Evolutionary conservation across 2,329 filamentous ascomycete species (phyloP).

Genomic region (Curvularia verruculosa): DNA sequence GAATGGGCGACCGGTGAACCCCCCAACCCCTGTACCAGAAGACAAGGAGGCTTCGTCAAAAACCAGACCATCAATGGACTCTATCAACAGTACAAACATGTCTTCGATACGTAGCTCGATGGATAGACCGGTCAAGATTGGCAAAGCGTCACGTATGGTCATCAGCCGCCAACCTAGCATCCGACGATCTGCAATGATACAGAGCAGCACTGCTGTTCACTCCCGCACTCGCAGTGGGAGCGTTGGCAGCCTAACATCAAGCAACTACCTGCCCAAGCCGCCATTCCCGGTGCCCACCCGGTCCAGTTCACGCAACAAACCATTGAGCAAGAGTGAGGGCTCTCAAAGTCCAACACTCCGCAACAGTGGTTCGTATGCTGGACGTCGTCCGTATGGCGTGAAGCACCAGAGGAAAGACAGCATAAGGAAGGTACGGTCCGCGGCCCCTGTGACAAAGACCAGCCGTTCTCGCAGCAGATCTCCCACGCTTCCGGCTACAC

Average conservation of each 20-base stretch:
- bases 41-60: conserved; percentile 47
- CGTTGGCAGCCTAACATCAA: conserved; percentile 60
- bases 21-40: conserved; percentile 52
- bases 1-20: conserved; percentile 52
- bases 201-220: conserved; percentile 76
- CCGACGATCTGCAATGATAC: conserved; percentile 79
- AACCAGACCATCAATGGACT: conserved; percentile 42
- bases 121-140: conserved; percentile 46
- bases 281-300: conserved; percentile 92
- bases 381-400: conserved; percentile 50
- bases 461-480: conserved; percentile 55
- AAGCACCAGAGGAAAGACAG: conserved; percentile 61
- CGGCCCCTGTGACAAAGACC: conserved; percentile 67
- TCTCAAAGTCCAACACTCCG: conserved; percentile 76
- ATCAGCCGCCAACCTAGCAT: conserved; percentile 63
- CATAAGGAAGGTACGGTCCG: conserved; percentile 84
- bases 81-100: conserved; percentile 26
- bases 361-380: conserved; percentile 43
- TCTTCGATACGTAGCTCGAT: conserved; percentile 40
- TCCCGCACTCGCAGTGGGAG: conserved; percentile 70
- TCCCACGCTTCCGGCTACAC: conserved; percentile 69
- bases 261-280: conserved; percentile 58
- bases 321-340: conserved; percentile 73
- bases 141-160: conserved; percentile 39
- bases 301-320: conserved; percentile 81